phyloP scores from a whole-genome alignment of 805 yeast genomes.

The Sugiyamaella boreocaroliniensis region DNA sequence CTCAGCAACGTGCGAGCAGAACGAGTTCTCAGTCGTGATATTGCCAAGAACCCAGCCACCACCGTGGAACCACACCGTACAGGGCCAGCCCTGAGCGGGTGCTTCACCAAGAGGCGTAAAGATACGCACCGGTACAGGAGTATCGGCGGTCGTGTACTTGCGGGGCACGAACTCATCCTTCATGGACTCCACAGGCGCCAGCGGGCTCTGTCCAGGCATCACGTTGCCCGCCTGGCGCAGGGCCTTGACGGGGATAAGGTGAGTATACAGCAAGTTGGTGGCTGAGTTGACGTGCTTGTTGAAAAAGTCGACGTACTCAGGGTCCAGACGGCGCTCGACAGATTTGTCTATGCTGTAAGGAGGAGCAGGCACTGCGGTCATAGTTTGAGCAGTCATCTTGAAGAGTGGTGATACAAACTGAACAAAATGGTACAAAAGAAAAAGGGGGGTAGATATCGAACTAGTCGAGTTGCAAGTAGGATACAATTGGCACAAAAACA shows the following conservation, averaged over 20 bases:
- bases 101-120: constrained; percentile 34
- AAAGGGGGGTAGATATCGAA: too few species aligned
- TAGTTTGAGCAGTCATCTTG: background rate
- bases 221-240: constrained; percentile 35
- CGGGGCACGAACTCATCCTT: constrained; percentile 33
- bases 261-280: constrained; percentile 33
- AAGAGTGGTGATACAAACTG: too few species aligned
- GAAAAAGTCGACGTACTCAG: constrained; percentile 36
- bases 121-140: constrained; percentile 28
- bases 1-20: constrained; percentile 38
- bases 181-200: constrained; percentile 26
- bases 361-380: constrained; percentile 16
- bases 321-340: constrained; percentile 32
- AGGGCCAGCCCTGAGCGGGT: constrained; percentile 36
- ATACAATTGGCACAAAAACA: background rate
- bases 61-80: constrained; percentile 38
- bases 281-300: constrained; percentile 26
- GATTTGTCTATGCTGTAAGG: constrained; percentile 32
- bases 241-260: constrained; percentile 31
- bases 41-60: constrained; percentile 43
- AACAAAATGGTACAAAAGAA: too few species aligned
- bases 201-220: constrained; percentile 38
- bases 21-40: constrained; percentile 37
- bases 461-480: too few species aligned
- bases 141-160: constrained; percentile 23